These are phyloP conservation scores for Tricholoma saponaceum DNA, from an alignment of 768 basidiomycete genomes.

Conservation along the genomic window DNA sequence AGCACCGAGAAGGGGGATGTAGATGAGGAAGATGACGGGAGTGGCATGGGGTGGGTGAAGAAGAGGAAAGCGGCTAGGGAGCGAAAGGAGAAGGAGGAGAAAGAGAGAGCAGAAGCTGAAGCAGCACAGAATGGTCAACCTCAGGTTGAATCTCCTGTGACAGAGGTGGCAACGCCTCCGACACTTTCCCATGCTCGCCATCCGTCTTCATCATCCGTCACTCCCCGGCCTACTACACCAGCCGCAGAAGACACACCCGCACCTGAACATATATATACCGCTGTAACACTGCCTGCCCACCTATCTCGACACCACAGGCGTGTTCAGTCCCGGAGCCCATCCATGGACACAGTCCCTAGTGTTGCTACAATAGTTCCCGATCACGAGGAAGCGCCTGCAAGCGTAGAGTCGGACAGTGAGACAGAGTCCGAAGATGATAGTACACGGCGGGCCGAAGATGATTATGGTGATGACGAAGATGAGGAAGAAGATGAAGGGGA, in stretches of 20 bases:
- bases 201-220: background rate
- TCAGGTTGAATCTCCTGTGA: slow-evolving; percentile 1
- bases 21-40: slow-evolving; percentile 64
- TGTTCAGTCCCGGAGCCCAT: slow-evolving; percentile 3
- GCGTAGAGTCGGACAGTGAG: slow-evolving; percentile 6
- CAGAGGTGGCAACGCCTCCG: background rate
- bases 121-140: slow-evolving; percentile 16
- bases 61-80: slow-evolving; percentile 56
- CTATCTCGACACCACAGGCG: slow-evolving; percentile 12
- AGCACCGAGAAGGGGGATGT: slow-evolving; percentile 22
- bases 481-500: slow-evolving; percentile 11
- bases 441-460: too few relatives aligned
- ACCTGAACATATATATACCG: slow-evolving; percentile 13
- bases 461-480: slow-evolving; percentile 13
- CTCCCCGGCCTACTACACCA: background rate
- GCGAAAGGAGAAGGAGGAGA: slow-evolving; percentile 42
- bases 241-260: background rate
- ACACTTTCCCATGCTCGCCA: background rate
- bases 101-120: slow-evolving; percentile 34
- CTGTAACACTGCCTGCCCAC: slow-evolving; percentile 11
- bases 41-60: slow-evolving; percentile 84
- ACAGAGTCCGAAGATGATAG: slow-evolving; percentile 11
- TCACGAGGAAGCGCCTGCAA: background rate
- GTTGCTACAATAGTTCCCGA: background rate
- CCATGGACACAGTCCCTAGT: background rate